Evolutionary conservation across 1,284 basidiomycete species (phyloP).

Genomic region (Microbotryum violaceum): DNA sequence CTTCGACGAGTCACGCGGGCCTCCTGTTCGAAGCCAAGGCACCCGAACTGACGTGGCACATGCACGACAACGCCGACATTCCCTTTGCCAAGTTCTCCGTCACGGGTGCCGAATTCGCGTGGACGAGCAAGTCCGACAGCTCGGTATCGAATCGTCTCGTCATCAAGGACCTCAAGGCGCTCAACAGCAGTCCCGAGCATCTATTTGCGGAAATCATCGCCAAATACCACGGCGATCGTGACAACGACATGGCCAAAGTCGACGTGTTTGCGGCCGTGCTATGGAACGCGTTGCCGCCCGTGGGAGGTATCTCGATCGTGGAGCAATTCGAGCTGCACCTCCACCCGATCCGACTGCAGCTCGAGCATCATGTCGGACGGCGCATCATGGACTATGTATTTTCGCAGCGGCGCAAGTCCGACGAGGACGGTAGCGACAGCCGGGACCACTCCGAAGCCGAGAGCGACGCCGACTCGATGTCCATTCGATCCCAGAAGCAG

Average conservation of each 20-base stretch:
- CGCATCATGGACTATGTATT: conserved; percentile 85
- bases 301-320: conserved; percentile 88
- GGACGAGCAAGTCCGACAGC: conserved; percentile 82
- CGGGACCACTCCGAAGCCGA: conserved; percentile 35
- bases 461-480: background rate
- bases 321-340: conserved; percentile 72
- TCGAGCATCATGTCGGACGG: conserved; percentile 73
- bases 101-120: conserved; percentile 68
- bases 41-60: conserved; percentile 85
- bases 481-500: conserved; percentile 3
- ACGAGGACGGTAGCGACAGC: conserved; percentile 48
- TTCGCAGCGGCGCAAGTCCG: conserved; percentile 39
- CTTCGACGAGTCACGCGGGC: conserved; percentile 49
- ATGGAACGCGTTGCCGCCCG: conserved; percentile 76
- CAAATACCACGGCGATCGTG: conserved; percentile 47
- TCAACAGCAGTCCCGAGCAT: conserved; percentile 78
- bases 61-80: conserved; percentile 68
- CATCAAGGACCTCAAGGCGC: conserved; percentile 68
- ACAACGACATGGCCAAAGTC: conserved; percentile 20
- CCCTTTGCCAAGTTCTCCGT: conserved; percentile 81
- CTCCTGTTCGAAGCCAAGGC: conserved; percentile 74
- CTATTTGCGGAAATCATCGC: conserved; percentile 82
- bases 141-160: conserved; percentile 72
- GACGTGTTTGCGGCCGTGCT: conserved; percentile 46
- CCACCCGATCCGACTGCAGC: conserved; percentile 78